A percentile compares a stretch with the other conserved stretches of the same genome.
phyloP scores from a whole-genome alignment of 352 stramenopile genomes.

The Phytophthora uliginosa region DNA sequence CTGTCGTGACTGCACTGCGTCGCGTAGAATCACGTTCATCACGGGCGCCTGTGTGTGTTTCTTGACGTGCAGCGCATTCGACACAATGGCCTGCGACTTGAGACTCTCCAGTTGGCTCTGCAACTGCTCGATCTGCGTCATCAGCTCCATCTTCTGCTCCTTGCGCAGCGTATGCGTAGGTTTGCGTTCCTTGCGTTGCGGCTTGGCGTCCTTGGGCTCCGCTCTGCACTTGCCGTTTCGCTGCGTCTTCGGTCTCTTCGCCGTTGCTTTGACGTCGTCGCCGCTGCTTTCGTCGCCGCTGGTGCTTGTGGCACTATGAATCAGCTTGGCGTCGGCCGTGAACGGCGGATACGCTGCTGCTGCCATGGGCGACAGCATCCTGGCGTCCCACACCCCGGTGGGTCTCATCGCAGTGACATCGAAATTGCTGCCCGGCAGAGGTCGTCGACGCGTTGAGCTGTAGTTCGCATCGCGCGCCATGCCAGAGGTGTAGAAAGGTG shows the following conservation, averaged over 20 bases:
- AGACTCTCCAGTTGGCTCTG: slow-evolving; percentile 40
- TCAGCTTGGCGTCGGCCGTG: not conserved
- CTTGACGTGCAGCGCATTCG: slow-evolving; percentile 44
- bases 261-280: slow-evolving; percentile 13
- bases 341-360: slow-evolving; percentile 4
- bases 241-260: slow-evolving; percentile 17
- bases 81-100: slow-evolving; percentile 45
- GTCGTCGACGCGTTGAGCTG: slow-evolving; percentile 27
- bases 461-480: slow-evolving; percentile 23
- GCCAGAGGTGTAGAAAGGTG: slow-evolving; percentile 3
- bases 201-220: slow-evolving; percentile 9
- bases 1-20: slow-evolving; percentile 42
- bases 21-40: slow-evolving; percentile 44
- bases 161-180: slow-evolving; percentile 40
- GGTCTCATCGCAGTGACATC: slow-evolving; percentile 3
- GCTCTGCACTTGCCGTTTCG: not conserved
- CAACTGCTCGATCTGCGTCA: slow-evolving; percentile 32
- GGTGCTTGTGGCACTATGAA: slow-evolving; percentile 24
- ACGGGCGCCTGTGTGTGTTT: slow-evolving; percentile 42
- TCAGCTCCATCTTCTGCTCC: slow-evolving; percentile 40
- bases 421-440: slow-evolving; percentile 22
- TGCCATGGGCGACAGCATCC: not conserved
- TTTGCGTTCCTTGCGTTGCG: slow-evolving; percentile 36
- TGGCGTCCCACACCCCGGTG: not conserved
- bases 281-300: slow-evolving; percentile 37